Percentiles rank a stretch among this genome's conserved stretches.
phyloP scores from a whole-genome alignment of 2,329 filamentous ascomycete species.

The Alternaria ventricosa region DNA sequence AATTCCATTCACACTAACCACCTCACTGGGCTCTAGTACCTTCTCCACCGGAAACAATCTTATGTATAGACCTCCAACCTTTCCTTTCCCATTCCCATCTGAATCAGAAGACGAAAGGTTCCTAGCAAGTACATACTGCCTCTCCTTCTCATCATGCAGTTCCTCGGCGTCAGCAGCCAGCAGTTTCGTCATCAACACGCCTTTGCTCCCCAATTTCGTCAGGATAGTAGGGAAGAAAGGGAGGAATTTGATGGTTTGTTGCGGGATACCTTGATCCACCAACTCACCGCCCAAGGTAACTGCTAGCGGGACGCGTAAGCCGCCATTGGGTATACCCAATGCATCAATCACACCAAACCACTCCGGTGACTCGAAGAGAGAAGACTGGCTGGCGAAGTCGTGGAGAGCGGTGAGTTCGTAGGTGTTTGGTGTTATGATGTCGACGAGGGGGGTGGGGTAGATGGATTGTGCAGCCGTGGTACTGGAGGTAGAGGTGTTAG shows the following conservation, averaged over 20 bases:
- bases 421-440: constrained; percentile 81
- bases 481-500: constrained; percentile 16
- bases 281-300: constrained; percentile 70
- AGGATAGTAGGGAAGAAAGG: constrained; percentile 87
- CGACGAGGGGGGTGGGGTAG: constrained; percentile 69
- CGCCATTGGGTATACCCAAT: constrained; percentile 72
- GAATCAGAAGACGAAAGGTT: constrained; percentile 45
- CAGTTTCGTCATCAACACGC: constrained; percentile 77
- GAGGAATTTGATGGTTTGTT: constrained; percentile 82
- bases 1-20: constrained; percentile 91
- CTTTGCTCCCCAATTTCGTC: constrained; percentile 79
- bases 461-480: constrained; percentile 65
- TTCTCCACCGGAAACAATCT: constrained; percentile 70
- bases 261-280: constrained; percentile 81
- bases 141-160: constrained; percentile 66
- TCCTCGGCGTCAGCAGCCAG: constrained; percentile 71
- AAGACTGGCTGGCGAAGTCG: constrained; percentile 67
- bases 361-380: constrained; percentile 69
- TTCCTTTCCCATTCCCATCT: constrained; percentile 37
- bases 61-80: constrained; percentile 81
- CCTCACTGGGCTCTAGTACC: constrained; percentile 64
- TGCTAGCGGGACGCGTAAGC: constrained; percentile 74
- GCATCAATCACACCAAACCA: constrained; percentile 86
- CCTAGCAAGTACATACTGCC: constrained; percentile 75
- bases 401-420: constrained; percentile 85